Base-by-base conservation (phyloP, 331 rosid species). In the Quercus tomentella region DNA sequence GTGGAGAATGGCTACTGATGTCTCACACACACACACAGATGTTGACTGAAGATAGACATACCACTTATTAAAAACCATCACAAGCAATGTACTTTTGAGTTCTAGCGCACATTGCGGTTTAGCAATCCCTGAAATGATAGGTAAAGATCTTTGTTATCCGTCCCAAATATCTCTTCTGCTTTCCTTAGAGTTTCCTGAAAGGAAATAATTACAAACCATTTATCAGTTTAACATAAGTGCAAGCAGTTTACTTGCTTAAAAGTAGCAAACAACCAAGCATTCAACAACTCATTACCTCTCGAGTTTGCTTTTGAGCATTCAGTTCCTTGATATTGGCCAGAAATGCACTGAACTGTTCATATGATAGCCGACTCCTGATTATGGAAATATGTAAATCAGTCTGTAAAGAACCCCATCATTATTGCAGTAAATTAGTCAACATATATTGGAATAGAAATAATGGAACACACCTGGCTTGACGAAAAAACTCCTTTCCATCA, bases 281-380 rank as follows among this genome's bases (percentile, higher is more conserved):
- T 75, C 22, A 61, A 52, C 33, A 55, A 60, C 45, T 8, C 56
- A 31, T 81, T 93, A 93, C 99, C 98, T 93, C 99, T 78, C 99
- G 83, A 57, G 97, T 96, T 86, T 96, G 99, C 91, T 91, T 93
- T 74, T 96, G 97, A 88, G 94, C 91, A 88, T 96, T 96, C 77
- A 96, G 86, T 82, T 96, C 98, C 88, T 96, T 96, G 77, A 96
- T 88, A 86, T 96, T 96, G 35, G 97, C 92, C 70, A 96, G 97
- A 77, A 96, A 96, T 81, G 99, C 97, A 79, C 98, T 96, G 86
- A 96, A 96, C 90, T 96, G 99, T 83, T 96, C 99, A 77, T 93
- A 96, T 37, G 97, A 90, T 56, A 96, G 94, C 49, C 99, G 98
- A 80, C 97, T 96, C 98, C 99, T 96, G 86, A 80, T 61, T 79